Evolutionary conservation across 2,329 filamentous ascomycete genomes (phyloP).

Genomic region (Paraphaeosphaeria sporulosa): DNA sequence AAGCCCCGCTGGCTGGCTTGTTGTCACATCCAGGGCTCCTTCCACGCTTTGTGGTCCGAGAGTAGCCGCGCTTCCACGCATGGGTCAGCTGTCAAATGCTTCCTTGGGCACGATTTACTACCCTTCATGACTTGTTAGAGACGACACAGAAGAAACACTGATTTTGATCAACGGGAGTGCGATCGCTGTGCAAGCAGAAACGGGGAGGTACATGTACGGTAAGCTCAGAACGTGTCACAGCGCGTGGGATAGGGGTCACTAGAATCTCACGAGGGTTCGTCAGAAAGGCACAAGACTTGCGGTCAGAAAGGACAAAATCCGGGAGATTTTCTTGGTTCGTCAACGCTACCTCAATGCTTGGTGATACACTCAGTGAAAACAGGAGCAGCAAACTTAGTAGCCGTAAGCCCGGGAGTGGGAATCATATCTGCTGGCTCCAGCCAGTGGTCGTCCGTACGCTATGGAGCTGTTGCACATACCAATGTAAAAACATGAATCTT

Average conservation of each 20-base stretch:
- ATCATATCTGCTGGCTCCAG: background rate
- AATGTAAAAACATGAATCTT: background rate
- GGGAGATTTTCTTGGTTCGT: background rate
- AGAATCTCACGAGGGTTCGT: constrained; percentile 4
- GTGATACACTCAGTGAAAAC: constrained; percentile 2
- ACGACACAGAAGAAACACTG: background rate
- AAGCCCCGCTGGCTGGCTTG: background rate
- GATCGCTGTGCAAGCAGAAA: background rate
- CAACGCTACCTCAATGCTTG: background rate
- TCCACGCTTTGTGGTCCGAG: constrained; percentile 11
- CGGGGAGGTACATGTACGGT: background rate
- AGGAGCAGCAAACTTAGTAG: constrained; percentile 9
- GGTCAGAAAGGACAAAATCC: background rate
- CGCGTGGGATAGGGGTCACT: constrained; percentile 2
- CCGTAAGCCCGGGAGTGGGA: constrained; percentile 1
- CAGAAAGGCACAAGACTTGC: background rate
- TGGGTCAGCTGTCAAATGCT: background rate
- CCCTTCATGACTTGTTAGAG: background rate
- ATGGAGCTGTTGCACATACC: background rate
- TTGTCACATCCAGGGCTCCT: background rate
- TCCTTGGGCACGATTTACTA: background rate
- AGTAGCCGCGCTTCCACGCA: background rate
- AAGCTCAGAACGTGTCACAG: background rate
- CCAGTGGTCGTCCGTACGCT: background rate
- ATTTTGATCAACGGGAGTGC: background rate